Evolutionary conservation across 2,329 filamentous ascomycete genomes (phyloP).

Genomic region (Neonectria magnoliae): DNA sequence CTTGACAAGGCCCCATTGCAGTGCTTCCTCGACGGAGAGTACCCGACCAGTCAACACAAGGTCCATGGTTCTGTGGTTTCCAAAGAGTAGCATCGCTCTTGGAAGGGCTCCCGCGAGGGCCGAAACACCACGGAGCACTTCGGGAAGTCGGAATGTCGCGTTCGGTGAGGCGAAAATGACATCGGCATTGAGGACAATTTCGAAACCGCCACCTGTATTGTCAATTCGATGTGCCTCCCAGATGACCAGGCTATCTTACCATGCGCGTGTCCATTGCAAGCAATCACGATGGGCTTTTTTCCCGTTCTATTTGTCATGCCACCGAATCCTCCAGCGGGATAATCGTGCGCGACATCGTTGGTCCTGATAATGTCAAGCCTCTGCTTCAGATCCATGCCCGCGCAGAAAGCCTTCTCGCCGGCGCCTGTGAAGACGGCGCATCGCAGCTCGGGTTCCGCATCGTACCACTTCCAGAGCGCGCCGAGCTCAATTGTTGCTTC

Average conservation of each 20-base stretch:
- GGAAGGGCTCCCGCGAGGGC: slow-evolving; percentile 67
- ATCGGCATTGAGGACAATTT: slow-evolving; percentile 58
- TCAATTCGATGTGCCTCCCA: not conserved
- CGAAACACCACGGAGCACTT: slow-evolving; percentile 67
- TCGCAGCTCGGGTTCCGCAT: slow-evolving; percentile 58
- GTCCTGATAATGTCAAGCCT: slow-evolving; percentile 46
- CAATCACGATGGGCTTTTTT: slow-evolving; percentile 46
- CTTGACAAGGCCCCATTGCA: slow-evolving; percentile 45
- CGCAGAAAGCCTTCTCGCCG: slow-evolving; percentile 61
- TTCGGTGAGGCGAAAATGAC: slow-evolving; percentile 63
- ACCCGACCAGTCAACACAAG: slow-evolving; percentile 44
- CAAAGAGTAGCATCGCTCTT: slow-evolving; percentile 52
- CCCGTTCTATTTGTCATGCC: slow-evolving; percentile 49
- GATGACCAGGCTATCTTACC: slow-evolving; percentile 30
- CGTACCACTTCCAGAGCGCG: slow-evolving; percentile 61
- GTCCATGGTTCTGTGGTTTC: slow-evolving; percentile 48
- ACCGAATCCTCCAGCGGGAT: slow-evolving; percentile 44
- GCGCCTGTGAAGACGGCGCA: slow-evolving; percentile 63
- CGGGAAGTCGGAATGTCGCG: slow-evolving; percentile 65
- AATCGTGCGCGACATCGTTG: slow-evolving; percentile 39
- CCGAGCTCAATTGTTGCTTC: slow-evolving; percentile 52
- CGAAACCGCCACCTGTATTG: slow-evolving; percentile 44
- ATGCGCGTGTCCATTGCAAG: slow-evolving; percentile 46
- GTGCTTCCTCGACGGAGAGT: slow-evolving; percentile 42
- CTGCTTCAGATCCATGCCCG: slow-evolving; percentile 64